phyloP scores from a whole-genome alignment of 306 rosid genomes.

The Pterocarpus macrocarpus region DNA sequence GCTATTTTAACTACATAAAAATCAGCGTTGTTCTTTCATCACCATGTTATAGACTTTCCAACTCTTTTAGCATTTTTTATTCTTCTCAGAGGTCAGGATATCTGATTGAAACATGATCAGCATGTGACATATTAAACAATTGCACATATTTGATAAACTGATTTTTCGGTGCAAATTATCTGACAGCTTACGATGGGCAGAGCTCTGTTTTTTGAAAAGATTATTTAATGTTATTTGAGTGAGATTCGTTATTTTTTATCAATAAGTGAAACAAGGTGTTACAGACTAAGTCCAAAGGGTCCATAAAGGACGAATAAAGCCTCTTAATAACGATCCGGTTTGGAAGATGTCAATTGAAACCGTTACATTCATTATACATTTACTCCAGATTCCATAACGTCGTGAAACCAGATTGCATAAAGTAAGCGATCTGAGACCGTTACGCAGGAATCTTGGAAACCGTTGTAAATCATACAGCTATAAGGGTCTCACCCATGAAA shows the following conservation, averaged over 20 bases:
- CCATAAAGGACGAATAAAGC: too few species aligned
- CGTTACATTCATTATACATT: too few species aligned
- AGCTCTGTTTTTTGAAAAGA: not conserved
- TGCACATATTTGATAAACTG: not conserved
- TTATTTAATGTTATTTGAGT: not conserved
- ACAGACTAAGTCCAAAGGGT: too few species aligned
- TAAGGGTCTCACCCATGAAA: too few species aligned
- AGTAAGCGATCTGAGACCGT: too few species aligned
- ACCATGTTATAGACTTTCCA: slow-evolving; percentile 38
- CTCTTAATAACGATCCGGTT: too few species aligned
- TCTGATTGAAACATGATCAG: slow-evolving; percentile 14
- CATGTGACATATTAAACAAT: slow-evolving; percentile 30
- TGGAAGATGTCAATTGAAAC: too few species aligned
- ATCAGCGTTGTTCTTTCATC: slow-evolving; percentile 5
- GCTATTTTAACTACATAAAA: not conserved
- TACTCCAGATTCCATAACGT: too few species aligned
- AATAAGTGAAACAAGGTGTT: not conserved
- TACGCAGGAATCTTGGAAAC: too few species aligned
- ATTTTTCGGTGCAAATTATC: slow-evolving; percentile 35
- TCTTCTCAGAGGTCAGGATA: not conserved
- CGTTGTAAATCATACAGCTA: too few species aligned
- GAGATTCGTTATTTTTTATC: not conserved
- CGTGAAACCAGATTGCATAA: too few species aligned
- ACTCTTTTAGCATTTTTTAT: not conserved
- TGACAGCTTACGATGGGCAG: not conserved